A percentile compares a stretch with the other conserved stretches of the same genome.
phyloP scores from a whole-genome alignment of 75 land plant species.

The Chamaecyparis obtusa region DNA sequence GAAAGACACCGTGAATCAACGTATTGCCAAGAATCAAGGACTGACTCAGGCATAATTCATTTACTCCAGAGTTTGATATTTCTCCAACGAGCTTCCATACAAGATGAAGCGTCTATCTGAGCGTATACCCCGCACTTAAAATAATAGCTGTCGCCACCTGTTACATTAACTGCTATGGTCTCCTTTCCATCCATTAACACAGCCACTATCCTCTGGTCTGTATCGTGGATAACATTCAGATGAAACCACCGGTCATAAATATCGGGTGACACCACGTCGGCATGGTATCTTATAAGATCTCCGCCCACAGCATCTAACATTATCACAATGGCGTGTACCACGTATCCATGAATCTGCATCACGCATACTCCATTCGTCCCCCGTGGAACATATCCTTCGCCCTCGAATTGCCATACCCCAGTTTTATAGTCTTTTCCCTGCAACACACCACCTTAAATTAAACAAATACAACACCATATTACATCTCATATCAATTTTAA shows the following conservation, averaged over 20 bases:
- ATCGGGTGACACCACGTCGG: neutral
- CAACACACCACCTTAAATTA: too few relatives aligned
- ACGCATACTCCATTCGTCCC: too few relatives aligned
- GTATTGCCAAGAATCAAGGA: too few relatives aligned
- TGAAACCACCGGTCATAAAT: slow-evolving; percentile 42
- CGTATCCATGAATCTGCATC: slow-evolving; percentile 47
- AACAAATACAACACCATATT: slow-evolving; percentile 12
- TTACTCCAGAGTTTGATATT: too few relatives aligned
- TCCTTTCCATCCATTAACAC: slow-evolving; percentile 3
- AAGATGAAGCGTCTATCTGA: neutral
- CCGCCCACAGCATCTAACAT: slow-evolving; percentile 23
- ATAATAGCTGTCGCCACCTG: neutral
- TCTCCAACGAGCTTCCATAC: too few relatives aligned
- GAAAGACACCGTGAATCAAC: too few relatives aligned
- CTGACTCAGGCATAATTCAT: too few relatives aligned
- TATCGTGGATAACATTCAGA: slow-evolving; percentile 50
- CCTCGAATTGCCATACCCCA: too few relatives aligned
- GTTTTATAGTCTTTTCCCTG: too few relatives aligned
- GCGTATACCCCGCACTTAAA: neutral
- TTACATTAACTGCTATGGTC: too few relatives aligned
- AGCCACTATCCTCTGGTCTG: slow-evolving; percentile 9
- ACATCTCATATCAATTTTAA: neutral
- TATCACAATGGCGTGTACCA: neutral
- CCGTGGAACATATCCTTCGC: too few relatives aligned
- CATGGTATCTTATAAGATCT: slow-evolving; percentile 19